Conservation (phyloP, 805 yeast species). For the Tetrapisispora nanseiensis region DNA sequence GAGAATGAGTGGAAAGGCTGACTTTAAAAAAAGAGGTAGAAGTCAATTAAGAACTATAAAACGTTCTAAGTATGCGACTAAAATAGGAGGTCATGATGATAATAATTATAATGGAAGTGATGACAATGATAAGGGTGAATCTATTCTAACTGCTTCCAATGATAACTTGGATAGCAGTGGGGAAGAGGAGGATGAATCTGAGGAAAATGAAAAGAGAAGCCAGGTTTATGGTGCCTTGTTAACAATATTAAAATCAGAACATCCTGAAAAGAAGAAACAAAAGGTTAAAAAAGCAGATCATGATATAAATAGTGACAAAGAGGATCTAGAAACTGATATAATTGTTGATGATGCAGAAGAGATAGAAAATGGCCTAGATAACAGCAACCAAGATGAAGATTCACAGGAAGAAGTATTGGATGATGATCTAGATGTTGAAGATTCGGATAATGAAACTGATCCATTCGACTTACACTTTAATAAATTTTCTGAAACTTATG, state of each 20-base stretch:
- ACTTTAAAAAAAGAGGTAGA: slow-evolving; percentile 40
- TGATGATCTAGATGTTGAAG: slow-evolving; percentile 27
- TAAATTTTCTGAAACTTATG: slow-evolving; percentile 28
- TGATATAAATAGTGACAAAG: slow-evolving; percentile 17
- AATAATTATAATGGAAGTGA: slow-evolving; percentile 9
- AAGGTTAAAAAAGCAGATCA: slow-evolving; percentile 8
- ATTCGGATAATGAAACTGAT: slow-evolving; percentile 42
- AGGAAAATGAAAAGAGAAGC: slow-evolving; percentile 26
- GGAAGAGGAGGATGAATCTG: slow-evolving; percentile 10
- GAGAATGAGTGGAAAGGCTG: neutral
- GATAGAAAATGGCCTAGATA: slow-evolving; percentile 8
- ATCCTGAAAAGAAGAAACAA: slow-evolving; percentile 19
- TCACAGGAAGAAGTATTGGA: slow-evolving; percentile 14
- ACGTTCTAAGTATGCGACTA: slow-evolving; percentile 34
- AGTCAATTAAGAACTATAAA: slow-evolving; percentile 49
- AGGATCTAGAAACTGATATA: slow-evolving; percentile 21
- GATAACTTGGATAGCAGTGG: slow-evolving; percentile 9
- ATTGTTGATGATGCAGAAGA: slow-evolving; percentile 20
- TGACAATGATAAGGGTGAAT: slow-evolving; percentile 12
- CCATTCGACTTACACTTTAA: slow-evolving; percentile 75
- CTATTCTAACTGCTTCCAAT: slow-evolving; percentile 2
- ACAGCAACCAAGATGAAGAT: slow-evolving; percentile 14
- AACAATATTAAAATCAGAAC: slow-evolving; percentile 47
- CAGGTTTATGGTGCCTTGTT: slow-evolving; percentile 59
- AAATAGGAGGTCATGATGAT: slow-evolving; percentile 26